Evolutionary conservation across 345 rosid species (phyloP).

Genomic region (Salix arbutifolia): DNA sequence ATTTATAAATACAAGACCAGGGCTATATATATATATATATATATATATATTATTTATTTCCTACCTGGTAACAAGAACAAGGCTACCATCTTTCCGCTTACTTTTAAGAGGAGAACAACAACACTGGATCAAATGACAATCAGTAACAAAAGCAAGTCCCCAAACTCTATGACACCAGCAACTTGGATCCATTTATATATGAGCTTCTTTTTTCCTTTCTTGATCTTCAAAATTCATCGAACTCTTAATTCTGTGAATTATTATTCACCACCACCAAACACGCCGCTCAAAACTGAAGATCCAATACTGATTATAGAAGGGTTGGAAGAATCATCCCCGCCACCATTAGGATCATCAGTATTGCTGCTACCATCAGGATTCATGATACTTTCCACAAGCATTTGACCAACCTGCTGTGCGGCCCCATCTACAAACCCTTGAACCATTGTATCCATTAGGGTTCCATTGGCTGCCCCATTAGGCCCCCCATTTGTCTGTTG

Average conservation of each 20-base stretch:
- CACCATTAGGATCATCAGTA: background rate
- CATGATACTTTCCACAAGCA: conserved; percentile 10
- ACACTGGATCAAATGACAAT: too few species aligned
- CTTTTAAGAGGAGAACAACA: too few species aligned
- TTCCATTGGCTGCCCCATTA: conserved; percentile 5
- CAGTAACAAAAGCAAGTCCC: too few species aligned
- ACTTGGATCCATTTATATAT: too few species aligned
- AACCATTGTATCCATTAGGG: conserved; percentile 1
- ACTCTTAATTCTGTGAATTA: background rate
- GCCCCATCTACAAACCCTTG: conserved; percentile 23
- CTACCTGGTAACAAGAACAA: too few species aligned
- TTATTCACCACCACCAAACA: background rate
- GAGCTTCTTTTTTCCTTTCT: background rate
- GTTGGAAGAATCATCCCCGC: background rate
- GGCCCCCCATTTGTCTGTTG: background rate
- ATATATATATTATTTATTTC: too few species aligned
- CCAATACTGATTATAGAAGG: background rate
- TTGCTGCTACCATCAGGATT: conserved; percentile 2
- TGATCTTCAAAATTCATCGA: background rate
- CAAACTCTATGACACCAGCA: too few species aligned
- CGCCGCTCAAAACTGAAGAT: background rate
- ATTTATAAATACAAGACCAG: too few species aligned
- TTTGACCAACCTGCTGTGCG: conserved; percentile 29
- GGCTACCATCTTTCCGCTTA: too few species aligned
- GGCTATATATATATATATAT: too few species aligned